A percentile compares a stretch with the other conserved stretches of the same genome.
Conservation (phyloP, 768 basidiomycete genomes). For the Mycena crocata region DNA sequence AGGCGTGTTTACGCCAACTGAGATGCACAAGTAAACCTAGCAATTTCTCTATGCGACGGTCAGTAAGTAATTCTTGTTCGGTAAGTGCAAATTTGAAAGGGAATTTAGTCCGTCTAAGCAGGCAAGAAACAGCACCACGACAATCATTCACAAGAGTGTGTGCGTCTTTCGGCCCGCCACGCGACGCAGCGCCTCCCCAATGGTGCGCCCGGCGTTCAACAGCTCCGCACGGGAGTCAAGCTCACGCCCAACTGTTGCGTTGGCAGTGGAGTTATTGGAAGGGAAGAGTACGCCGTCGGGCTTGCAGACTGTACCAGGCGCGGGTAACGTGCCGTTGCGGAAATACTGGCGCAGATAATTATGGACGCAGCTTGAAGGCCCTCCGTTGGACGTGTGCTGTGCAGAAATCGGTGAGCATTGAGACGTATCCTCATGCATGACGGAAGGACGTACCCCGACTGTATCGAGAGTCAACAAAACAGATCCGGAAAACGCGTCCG, state of each 20-base stretch:
- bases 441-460: neutral
- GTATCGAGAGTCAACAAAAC: neutral
- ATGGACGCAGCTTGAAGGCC: conserved; percentile 47
- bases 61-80: no score
- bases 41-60: no score
- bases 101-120: no score
- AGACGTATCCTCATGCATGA: neutral
- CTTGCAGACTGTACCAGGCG: conserved; percentile 11
- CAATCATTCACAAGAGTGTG: no score
- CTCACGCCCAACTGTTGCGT: neutral
- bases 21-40: no score
- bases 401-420: neutral
- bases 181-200: neutral
- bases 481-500: neutral
- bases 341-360: conserved; percentile 17
- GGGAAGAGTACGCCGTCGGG: conserved; percentile 20
- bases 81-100: no score
- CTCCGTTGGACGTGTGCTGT: conserved; percentile 49
- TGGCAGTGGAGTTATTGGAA: neutral
- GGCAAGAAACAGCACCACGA: no score
- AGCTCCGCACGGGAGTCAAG: neutral
- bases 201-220: neutral
- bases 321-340: conserved; percentile 22
- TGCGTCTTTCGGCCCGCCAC: no score
- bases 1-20: no score